Base-by-base conservation (phyloP, 805 yeast genomes). In the Ogataea trehaloabstinens region DNA sequence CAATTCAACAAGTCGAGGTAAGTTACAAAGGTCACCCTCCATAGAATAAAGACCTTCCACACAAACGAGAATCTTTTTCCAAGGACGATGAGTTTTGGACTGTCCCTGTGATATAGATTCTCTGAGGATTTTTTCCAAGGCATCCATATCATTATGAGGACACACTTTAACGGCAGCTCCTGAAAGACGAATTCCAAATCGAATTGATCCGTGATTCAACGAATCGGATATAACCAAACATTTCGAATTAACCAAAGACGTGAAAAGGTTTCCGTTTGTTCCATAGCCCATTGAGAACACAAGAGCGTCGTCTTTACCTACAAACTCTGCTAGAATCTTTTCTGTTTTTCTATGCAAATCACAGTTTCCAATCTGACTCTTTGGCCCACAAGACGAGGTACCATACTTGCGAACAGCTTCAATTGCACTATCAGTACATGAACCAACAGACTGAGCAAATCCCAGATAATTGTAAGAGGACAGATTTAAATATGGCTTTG, bases 381-480 rank as follows among this genome's bases (percentile, higher is more conserved):
- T 75, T 31, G 97, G 79, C 31, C 95, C 90, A 48, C 91, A 81
- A 2, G 82, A 73, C 7, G 89, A 74, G 29, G 88, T 71, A 37
- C 98, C 98, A 53, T 82, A 79, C 33, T 77, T 66, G n/a, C 74
- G 68, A 29, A 87, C 73, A 27, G 77, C 60, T 28, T 74, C 67
- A 47, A 85, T 68, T 6, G 96, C 84, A 36, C 73, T 73, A 44
- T 83, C 89, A 2, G 97, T 88, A 64, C 99, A 93, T 38, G 71
- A 73, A 44, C 99, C 99, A 48, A 80, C 82, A 37, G 95, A 83
- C 66, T 93, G 98, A 17, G 96, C 99, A 66, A 93, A 93, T 1
- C 99, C 99, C 44, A 93, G 73, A 62, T 93, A 93, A 64, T 93
- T 93, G 66, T 93, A 93, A 3, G 95, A 82, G 3, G 95, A 80